These are phyloP conservation scores for Pseudofabraea citricarpa DNA, from an alignment of 2,329 filamentous ascomycete genomes.

Conservation along the genomic window DNA sequence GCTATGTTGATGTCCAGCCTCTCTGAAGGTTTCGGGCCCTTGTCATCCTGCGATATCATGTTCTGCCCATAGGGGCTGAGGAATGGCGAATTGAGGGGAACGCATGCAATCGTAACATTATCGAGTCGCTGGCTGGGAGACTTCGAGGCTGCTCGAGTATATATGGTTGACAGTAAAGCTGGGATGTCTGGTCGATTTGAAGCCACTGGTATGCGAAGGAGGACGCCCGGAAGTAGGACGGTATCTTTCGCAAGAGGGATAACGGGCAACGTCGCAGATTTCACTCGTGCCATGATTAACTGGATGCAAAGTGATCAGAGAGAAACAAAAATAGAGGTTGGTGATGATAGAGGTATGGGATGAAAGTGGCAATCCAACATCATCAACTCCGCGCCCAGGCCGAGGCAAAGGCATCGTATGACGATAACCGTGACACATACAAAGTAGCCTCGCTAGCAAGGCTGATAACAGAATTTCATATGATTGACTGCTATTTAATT, in stretches of 20 bases:
- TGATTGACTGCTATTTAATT: too few species aligned
- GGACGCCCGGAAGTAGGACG: conserved; percentile 80
- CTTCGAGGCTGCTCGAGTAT: conserved; percentile 68
- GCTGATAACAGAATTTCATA: too few species aligned
- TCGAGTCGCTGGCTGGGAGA: conserved; percentile 60
- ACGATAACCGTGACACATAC: too few species aligned
- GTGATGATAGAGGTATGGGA: too few species aligned
- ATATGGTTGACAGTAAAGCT: conserved; percentile 79
- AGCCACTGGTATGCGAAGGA: conserved; percentile 78
- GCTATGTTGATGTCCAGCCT: conserved; percentile 47
- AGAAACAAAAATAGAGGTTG: too few species aligned
- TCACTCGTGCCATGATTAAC: conserved; percentile 8
- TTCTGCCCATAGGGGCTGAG: conserved; percentile 71
- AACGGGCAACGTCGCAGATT: conserved; percentile 53
- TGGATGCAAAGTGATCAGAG: too few species aligned
- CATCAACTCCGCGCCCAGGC: too few species aligned
- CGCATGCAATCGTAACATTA: conserved; percentile 75
- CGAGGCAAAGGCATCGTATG: too few species aligned
- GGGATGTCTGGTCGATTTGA: conserved; percentile 80
- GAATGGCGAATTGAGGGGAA: conserved; percentile 74
- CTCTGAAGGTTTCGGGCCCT: conserved; percentile 26
- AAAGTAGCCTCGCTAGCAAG: too few species aligned
- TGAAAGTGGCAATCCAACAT: too few species aligned
- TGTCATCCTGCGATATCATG: conserved; percentile 62
- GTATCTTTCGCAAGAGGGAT: conserved; percentile 77